Conservation (phyloP, 257 asterid genomes). For the Solanum neorickii region DNA sequence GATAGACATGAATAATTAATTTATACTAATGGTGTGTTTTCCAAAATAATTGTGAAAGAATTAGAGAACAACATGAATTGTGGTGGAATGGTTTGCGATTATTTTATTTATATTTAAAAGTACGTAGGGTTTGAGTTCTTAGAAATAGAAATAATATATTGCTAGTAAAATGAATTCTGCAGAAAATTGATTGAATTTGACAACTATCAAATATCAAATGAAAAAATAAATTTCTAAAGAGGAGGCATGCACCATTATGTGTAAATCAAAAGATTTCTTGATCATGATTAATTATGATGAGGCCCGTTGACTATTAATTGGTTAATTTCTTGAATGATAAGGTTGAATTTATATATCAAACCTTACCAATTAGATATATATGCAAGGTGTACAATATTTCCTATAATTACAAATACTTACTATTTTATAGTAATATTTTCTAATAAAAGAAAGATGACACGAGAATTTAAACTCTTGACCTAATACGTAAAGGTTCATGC, state of each 20-base stretch:
- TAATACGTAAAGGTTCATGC: neutral
- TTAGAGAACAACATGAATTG: neutral
- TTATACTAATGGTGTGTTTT: neutral
- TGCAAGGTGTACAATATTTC: neutral
- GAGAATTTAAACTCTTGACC: neutral
- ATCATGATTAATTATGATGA: neutral
- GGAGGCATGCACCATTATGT: neutral
- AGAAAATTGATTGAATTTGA: too few species aligned
- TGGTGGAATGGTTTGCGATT: neutral
- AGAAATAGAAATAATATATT: neutral
- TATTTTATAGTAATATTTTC: too few species aligned
- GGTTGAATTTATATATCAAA: neutral
- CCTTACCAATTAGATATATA: neutral
- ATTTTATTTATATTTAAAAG: fast-evolving
- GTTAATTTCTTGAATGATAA: neutral
- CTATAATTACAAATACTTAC: too few species aligned
- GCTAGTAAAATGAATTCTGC: fast-evolving
- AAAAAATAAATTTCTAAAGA: neutral
- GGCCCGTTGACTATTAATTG: neutral
- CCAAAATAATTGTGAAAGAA: neutral
- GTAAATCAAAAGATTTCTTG: neutral
- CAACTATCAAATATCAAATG: too few species aligned
- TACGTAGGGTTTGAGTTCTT: too few species aligned
- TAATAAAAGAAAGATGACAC: neutral
- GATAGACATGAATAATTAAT: neutral